Conservation (phyloP, 2,329 filamentous ascomycete genomes). For the Ophiosphaerella korrae region DNA sequence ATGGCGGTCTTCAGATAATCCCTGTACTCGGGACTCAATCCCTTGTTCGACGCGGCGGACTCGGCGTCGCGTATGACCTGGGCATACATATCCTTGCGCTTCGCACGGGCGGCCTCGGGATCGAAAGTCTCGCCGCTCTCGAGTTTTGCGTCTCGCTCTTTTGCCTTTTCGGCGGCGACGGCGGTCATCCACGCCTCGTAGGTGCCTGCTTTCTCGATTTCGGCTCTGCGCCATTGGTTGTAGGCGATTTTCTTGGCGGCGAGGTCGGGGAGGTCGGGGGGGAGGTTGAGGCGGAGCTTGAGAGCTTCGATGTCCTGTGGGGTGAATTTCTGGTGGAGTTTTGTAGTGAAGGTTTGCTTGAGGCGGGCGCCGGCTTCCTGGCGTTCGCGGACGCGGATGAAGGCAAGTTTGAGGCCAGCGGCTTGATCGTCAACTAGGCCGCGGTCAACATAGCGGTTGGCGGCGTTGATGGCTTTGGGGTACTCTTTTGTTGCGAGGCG, state of each 20-base stretch:
- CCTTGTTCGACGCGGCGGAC: constrained; percentile 20
- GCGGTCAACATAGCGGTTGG: constrained; percentile 21
- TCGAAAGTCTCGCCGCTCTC: constrained; percentile 18
- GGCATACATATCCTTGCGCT: constrained; percentile 15
- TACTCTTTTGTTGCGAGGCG: constrained; percentile 19
- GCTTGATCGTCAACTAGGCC: constrained; percentile 29
- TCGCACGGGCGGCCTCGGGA: constrained; percentile 5
- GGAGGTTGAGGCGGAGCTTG: constrained; percentile 12
- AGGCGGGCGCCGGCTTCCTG: constrained; percentile 7
- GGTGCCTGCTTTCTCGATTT: constrained; percentile 23
- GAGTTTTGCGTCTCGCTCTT: constrained; percentile 4
- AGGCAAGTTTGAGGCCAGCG: constrained; percentile 31
- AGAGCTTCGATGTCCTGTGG: constrained; percentile 17
- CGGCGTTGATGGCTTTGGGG: constrained; percentile 15
- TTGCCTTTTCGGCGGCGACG: constrained; percentile 7
- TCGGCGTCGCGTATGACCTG: constrained; percentile 23
- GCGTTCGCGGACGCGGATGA: constrained; percentile 26
- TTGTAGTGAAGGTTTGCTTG: constrained; percentile 14
- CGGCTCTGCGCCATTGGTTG: constrained; percentile 15
- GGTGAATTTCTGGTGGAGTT: constrained; percentile 17
- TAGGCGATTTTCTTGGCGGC: constrained; percentile 16
- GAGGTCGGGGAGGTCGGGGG: constrained; percentile 9
- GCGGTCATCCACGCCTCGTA: constrained; percentile 18
- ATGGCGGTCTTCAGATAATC: constrained; percentile 22
- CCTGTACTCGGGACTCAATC: constrained; percentile 16